Percentiles rank a stretch among this genome's conserved stretches.
phyloP scores from a whole-genome alignment of 108 stramenopile species.

The Ochromonas danica region DNA sequence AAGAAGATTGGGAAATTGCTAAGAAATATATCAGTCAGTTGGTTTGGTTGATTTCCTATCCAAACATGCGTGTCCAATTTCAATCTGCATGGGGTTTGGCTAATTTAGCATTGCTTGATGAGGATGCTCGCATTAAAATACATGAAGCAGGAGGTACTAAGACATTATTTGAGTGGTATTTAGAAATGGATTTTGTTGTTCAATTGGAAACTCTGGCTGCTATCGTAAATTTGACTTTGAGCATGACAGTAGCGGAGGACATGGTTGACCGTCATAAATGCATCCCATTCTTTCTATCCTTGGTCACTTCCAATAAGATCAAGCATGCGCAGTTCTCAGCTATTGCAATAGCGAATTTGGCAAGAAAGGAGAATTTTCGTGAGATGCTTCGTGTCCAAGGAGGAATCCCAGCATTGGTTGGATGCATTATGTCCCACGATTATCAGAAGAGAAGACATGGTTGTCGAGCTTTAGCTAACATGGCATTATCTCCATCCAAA shows the following conservation, averaged over 20 bases:
- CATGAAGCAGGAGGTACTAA: constrained; percentile 37
- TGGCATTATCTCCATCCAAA: constrained; percentile 28
- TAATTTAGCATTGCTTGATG: constrained; percentile 27
- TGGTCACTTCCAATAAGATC: constrained; percentile 20
- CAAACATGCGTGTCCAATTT: constrained; percentile 36
- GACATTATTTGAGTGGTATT: constrained; percentile 33
- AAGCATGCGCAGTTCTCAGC: constrained; percentile 23
- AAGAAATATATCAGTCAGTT: constrained; percentile 33
- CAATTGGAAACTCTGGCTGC: constrained; percentile 29
- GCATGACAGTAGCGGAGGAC: background rate
- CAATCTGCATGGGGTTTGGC: constrained; percentile 37
- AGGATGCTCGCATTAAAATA: constrained; percentile 27
- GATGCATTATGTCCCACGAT: constrained; percentile 28
- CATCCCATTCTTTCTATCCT: constrained; percentile 31
- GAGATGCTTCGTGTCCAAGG: constrained; percentile 6
- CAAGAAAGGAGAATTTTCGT: constrained; percentile 32
- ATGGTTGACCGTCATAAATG: constrained; percentile 31
- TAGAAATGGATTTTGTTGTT: constrained; percentile 30
- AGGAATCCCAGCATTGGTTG: constrained; percentile 29
- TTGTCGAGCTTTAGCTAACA: constrained; percentile 29
- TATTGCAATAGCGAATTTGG: constrained; percentile 29
- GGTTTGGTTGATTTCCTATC: constrained; percentile 37
- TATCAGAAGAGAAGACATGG: constrained; percentile 36
- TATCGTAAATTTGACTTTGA: constrained; percentile 17
- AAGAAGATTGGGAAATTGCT: constrained; percentile 30